Evolutionary conservation across 495 filamentous ascomycete species (phyloP).

Genomic region (Penicillium paxilli): DNA sequence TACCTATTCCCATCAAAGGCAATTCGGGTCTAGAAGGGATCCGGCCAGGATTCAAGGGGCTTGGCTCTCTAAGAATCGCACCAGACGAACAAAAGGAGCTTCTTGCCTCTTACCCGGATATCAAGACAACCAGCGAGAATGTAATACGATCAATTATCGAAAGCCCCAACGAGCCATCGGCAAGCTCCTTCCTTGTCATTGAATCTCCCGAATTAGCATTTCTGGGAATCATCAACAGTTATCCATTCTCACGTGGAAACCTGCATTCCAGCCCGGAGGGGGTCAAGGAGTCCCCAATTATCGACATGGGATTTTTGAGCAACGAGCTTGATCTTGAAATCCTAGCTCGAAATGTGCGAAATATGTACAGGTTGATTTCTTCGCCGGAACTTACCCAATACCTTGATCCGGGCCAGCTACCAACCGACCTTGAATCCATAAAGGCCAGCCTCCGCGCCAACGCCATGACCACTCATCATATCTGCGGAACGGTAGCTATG

Average conservation of each 20-base stretch:
- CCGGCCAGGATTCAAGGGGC: slow-evolving; percentile 4
- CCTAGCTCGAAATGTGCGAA: slow-evolving; percentile 17
- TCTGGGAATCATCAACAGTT: slow-evolving; percentile 14
- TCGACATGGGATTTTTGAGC: slow-evolving; percentile 31
- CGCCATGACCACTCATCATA: slow-evolving; percentile 11
- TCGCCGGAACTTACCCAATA: neutral
- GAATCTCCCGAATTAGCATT: slow-evolving; percentile 9
- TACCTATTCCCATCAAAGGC: slow-evolving; percentile 6
- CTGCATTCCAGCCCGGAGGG: slow-evolving; percentile 33
- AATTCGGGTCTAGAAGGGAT: slow-evolving; percentile 1
- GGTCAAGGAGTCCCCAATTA: slow-evolving; percentile 22
- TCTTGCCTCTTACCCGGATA: neutral
- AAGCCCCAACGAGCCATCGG: slow-evolving; percentile 12
- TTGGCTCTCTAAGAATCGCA: slow-evolving; percentile 9
- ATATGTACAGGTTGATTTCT: slow-evolving; percentile 6
- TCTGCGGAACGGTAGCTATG: slow-evolving; percentile 21
- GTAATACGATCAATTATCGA: slow-evolving; percentile 13
- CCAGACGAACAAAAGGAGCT: slow-evolving; percentile 6
- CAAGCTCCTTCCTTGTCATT: slow-evolving; percentile 1
- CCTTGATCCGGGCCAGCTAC: neutral
- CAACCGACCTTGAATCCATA: slow-evolving; percentile 5
- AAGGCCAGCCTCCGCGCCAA: slow-evolving; percentile 2
- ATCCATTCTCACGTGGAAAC: slow-evolving; percentile 39
- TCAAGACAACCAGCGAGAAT: neutral
- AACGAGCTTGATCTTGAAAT: slow-evolving; percentile 37